Percentiles rank a stretch among this genome's conserved stretches.
Conservation (phyloP, 2,329 filamentous ascomycete genomes). For the Curvularia spicifera region DNA sequence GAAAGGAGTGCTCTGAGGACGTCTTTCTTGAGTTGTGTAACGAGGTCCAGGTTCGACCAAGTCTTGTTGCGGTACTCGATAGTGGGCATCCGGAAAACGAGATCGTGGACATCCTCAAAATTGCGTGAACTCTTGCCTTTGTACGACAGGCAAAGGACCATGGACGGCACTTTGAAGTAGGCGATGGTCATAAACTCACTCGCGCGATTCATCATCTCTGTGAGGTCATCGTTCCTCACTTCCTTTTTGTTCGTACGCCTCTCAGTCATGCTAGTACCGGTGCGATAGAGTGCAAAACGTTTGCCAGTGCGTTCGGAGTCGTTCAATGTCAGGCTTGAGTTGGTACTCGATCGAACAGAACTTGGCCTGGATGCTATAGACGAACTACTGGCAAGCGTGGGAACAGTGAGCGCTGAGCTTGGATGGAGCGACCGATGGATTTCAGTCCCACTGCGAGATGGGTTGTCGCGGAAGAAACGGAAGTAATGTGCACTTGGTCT, state of each 20-base stretch:
- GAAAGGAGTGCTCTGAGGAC: conserved; percentile 93
- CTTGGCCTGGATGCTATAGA: conserved; percentile 35
- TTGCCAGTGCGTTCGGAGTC: conserved; percentile 47
- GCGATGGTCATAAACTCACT: conserved; percentile 98
- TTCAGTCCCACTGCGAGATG: conserved; percentile 39
- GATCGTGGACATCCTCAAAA: conserved; percentile 94
- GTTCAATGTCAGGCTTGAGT: conserved; percentile 31
- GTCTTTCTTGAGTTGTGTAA: conserved; percentile 89
- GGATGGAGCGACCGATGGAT: conserved; percentile 43
- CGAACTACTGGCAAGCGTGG: conserved; percentile 13
- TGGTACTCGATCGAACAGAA: conserved; percentile 38
- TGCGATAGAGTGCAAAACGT: conserved; percentile 48
- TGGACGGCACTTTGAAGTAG: conserved; percentile 92
- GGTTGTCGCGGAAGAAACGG: conserved; percentile 44
- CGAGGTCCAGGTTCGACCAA: conserved; percentile 96
- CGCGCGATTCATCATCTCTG: conserved; percentile 93
- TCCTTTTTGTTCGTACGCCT: conserved; percentile 59
- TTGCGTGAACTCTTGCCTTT: conserved; percentile 96
- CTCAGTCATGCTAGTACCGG: conserved; percentile 53
- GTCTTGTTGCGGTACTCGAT: conserved; percentile 99
- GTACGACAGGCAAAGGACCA: conserved; percentile 94
- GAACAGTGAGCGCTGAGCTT: conserved; percentile 26
- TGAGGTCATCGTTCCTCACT: conserved; percentile 82
- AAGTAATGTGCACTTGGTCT: conserved; percentile 43
- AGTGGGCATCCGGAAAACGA: conserved; percentile 92